Conservation (phyloP, 352 stramenopile genomes). For the Halophytophthora batemanensis region DNA sequence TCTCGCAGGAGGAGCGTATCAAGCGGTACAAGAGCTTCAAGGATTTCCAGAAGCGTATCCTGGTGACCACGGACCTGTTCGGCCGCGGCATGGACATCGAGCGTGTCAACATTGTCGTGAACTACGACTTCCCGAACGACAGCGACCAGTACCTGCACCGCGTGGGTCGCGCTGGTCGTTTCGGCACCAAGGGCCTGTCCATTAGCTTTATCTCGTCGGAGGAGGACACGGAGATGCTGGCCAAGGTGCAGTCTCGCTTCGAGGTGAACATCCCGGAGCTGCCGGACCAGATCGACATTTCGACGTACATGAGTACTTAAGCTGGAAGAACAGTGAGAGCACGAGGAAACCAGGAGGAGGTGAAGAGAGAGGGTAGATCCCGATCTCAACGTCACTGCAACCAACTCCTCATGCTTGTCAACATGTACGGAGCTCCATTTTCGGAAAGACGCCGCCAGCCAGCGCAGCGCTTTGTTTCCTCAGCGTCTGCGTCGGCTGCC, state of each 20-base stretch:
- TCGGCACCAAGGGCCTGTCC: constrained; percentile 99
- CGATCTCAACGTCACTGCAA: constrained; percentile 26
- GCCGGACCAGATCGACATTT: constrained; percentile 99
- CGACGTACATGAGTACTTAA: constrained; percentile 96
- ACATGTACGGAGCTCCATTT: constrained; percentile 26
- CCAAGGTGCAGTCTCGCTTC: constrained; percentile 98
- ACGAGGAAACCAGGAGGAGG: constrained; percentile 7
- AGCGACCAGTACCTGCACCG: constrained; percentile 99
- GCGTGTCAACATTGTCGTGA: constrained; percentile 99
- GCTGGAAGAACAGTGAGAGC: constrained; percentile 15
- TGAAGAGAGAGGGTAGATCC: constrained; percentile 7
- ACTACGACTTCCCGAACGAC: constrained; percentile 99
- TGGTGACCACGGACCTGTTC: constrained; percentile 99
- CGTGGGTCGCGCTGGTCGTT: constrained; percentile 97
- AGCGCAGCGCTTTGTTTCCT: constrained; percentile 18
- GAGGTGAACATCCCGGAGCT: constrained; percentile 99
- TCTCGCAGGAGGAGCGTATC: constrained; percentile 98
- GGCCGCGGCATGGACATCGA: constrained; percentile 99
- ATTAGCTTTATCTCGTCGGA: constrained; percentile 99
- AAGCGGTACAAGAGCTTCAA: constrained; percentile 99
- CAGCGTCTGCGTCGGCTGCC: constrained; percentile 5
- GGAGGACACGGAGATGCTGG: constrained; percentile 97
- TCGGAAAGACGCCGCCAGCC: constrained; percentile 11
- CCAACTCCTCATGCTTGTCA: constrained; percentile 22
- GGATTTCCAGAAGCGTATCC: constrained; percentile 99